Base-by-base conservation (phyloP, 78 protist species). In the Dictyostelium intermedium region DNA sequence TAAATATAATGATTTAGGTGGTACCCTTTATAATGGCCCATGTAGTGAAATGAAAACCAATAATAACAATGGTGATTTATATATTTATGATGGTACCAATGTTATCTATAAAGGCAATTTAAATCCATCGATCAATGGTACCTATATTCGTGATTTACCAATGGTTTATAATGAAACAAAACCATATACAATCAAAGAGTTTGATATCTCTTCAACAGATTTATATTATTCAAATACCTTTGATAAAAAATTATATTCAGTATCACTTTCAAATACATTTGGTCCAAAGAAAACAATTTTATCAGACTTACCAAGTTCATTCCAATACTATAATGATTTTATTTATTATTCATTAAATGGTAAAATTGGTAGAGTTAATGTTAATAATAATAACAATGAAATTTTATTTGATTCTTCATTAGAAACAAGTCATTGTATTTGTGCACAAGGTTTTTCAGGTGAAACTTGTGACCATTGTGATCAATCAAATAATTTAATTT, bases 321-420 rank as follows among this genome's bases (percentile, higher is more conserved):
- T 76, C 8, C 27, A 76, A 76, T 76, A 76, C 39, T 76, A n/a
- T 39, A 39, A 76, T 20, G 32, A 32, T 39, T 76, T 6, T 5
- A 76, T 76, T 20, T 76, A 41, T 23, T 76, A 76, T 76, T 76
- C 82, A 41, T 39, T 34, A 34, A 72, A 76, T 76, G 47, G 60
- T 39, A 76, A 39, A 76, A 76, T 76, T 2, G 16, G 14, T 18
- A 76, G 56, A 39, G 20, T 76, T 10, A 18, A 14, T 34, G 37
- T 39, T 10, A 11, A n/a, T n/a, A 16, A 8, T 14, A 50, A 50
- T 35, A 4, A 5, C 13, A 37, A 43, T 30, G 32, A 34, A 39
- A 39, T 39, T 18, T 39, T 76, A 34, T 76, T 37, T 41, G 82
- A 76, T 30, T 41, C 61, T 37, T 18, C 60, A 0, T 37, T 6